These are phyloP conservation scores for Zea mays DNA, from an alignment of 176 grass and related monocot species.

Conservation along the genomic window Zm-B73-REFERENCE-NAM-5.0 NC_050097.1:237429001-237429500, in stretches of 20 bases:
- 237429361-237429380: slow-evolving; percentile 96
- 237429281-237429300: slow-evolving; percentile 77
- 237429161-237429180: slow-evolving; percentile 16
- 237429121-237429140: slow-evolving; percentile 9
- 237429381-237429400: slow-evolving; percentile 90
- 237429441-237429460: neutral
- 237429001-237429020: too few species aligned
- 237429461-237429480: neutral
- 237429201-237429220: neutral
- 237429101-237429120: too few species aligned
- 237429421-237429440: neutral
- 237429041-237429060: too few species aligned
- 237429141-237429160: slow-evolving; percentile 18
- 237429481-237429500: slow-evolving; percentile 56
- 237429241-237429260: slow-evolving; percentile 47
- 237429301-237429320: slow-evolving; percentile 95
- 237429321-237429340: slow-evolving; percentile 71
- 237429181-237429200: neutral
- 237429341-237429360: slow-evolving; percentile 88
- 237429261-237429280: slow-evolving; percentile 50
- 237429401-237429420: slow-evolving; percentile 37
- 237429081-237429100: too few species aligned
- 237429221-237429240: slow-evolving; percentile 18
- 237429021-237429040: too few species aligned
- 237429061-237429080: too few species aligned